A percentile compares a stretch with the other conserved stretches of the same genome.
Conservation (phyloP, 2,329 filamentous ascomycete genomes). For the Chrysoporthe cubensis region DNA sequence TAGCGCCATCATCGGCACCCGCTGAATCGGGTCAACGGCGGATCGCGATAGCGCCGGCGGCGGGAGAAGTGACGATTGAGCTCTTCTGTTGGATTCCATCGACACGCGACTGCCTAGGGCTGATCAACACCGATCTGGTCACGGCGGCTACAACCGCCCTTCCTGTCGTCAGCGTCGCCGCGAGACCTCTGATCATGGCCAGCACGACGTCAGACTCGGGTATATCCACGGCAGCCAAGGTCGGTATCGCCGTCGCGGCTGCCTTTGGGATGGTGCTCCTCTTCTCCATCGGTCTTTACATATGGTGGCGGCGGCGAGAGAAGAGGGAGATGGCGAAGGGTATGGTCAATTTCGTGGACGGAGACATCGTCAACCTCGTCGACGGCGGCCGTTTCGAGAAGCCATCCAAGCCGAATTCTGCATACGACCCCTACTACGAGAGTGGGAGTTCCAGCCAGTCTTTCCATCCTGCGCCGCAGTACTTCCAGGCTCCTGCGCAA, state of each 20-base stretch:
- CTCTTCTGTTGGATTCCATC: background rate
- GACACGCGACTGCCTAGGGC: background rate
- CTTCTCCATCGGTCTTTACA: constrained; percentile 21
- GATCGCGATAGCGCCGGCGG: background rate
- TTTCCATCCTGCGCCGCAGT: constrained; percentile 17
- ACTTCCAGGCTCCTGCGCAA: constrained; percentile 17
- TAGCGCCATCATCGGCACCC: background rate
- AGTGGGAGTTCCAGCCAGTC: constrained; percentile 25
- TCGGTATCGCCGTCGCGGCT: constrained; percentile 23
- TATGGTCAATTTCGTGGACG: constrained; percentile 29
- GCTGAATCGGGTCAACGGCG: background rate
- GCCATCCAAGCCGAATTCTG: constrained; percentile 19
- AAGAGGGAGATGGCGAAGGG: constrained; percentile 25
- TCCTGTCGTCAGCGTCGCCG: background rate
- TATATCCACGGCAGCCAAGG: constrained; percentile 21
- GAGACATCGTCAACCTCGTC: constrained; percentile 27
- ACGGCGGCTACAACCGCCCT: background rate
- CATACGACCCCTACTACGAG: constrained; percentile 28
- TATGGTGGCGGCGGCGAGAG: constrained; percentile 27
- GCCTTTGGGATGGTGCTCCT: constrained; percentile 20
- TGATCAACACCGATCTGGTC: background rate
- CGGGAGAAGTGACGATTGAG: background rate
- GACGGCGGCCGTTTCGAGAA: constrained; percentile 28
- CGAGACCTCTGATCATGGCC: constrained; percentile 2
- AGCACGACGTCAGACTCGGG: background rate